Conservation (phyloP, 2,329 filamentous ascomycete genomes). For the Xylariomycetidae sp. region DNA sequence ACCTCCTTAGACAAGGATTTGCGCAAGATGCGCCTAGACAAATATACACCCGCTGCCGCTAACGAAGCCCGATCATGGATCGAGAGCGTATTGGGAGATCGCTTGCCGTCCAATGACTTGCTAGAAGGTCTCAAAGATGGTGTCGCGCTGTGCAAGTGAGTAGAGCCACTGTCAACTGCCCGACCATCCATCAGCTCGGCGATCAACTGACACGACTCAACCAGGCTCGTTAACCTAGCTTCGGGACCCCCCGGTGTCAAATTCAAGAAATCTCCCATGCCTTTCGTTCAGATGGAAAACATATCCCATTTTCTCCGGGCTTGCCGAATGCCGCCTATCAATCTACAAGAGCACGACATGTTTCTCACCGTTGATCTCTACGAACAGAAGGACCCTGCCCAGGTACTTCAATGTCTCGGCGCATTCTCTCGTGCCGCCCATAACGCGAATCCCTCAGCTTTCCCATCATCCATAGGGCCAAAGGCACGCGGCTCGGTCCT, state of each 20-base stretch:
- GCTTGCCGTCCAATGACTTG: constrained; percentile 68
- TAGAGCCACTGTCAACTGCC: too few relatives aligned
- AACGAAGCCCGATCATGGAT: constrained; percentile 85
- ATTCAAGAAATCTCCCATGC: constrained; percentile 91
- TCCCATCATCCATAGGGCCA: constrained; percentile 72
- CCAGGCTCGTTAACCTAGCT: constrained; percentile 76
- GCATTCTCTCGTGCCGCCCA: constrained; percentile 89
- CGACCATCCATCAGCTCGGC: too few relatives aligned
- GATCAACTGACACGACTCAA: constrained; percentile 14
- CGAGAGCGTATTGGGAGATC: constrained; percentile 71
- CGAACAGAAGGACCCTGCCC: constrained; percentile 91
- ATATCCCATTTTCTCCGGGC: constrained; percentile 92
- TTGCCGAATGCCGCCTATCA: constrained; percentile 79
- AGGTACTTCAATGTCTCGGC: constrained; percentile 87
- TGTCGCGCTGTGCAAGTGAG: constrained; percentile 85
- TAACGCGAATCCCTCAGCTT: constrained; percentile 64
- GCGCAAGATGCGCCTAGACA: constrained; percentile 84
- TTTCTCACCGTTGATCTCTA: constrained; percentile 97
- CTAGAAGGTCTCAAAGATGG: constrained; percentile 87
- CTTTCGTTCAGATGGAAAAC: constrained; percentile 99
- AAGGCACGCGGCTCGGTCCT: constrained; percentile 54
- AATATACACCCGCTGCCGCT: constrained; percentile 87
- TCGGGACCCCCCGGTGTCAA: constrained; percentile 73
- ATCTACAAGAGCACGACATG: constrained; percentile 86
- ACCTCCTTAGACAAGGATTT: constrained; percentile 92